Evolutionary conservation across 371 early-diverging fungal genomes (phyloP).

Genomic region (Mucor velutinosus): DNA sequence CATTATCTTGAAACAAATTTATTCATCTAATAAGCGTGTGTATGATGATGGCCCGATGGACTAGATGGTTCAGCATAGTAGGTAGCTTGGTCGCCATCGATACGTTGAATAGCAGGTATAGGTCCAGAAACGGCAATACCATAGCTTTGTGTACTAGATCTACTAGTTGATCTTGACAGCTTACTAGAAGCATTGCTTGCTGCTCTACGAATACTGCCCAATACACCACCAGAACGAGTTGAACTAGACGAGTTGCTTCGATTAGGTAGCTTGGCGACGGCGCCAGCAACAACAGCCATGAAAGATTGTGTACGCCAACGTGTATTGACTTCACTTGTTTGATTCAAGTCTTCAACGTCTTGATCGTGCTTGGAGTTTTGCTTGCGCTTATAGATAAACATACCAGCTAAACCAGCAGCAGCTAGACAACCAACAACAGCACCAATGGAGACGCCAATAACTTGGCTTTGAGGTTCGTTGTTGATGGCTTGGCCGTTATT

Average conservation of each 20-base stretch:
- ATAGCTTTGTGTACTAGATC: constrained; percentile 28
- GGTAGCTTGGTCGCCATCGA: constrained; percentile 24
- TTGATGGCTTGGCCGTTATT: constrained; percentile 15
- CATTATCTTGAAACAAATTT: background rate
- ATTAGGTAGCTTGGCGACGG: constrained; percentile 38
- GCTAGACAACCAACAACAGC: constrained; percentile 41
- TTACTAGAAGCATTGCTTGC: constrained; percentile 32
- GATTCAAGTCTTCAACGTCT: constrained; percentile 20
- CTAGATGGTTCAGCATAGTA: constrained; percentile 15
- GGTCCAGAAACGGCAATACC: constrained; percentile 32
- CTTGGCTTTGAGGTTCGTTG: constrained; percentile 25
- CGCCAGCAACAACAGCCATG: constrained; percentile 42
- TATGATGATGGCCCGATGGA: constrained; percentile 11
- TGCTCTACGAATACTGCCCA: constrained; percentile 33
- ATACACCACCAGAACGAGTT: constrained; percentile 16
- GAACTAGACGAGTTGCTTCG: constrained; percentile 20
- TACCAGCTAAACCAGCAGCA: constrained; percentile 45
- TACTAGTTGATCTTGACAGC: constrained; percentile 13
- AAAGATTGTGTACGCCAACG: constrained; percentile 42
- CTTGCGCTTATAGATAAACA: constrained; percentile 35
- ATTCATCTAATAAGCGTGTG: constrained; percentile 26
- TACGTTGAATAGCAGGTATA: constrained; percentile 27
- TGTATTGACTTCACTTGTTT: constrained; percentile 28
- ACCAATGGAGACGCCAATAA: constrained; percentile 39
- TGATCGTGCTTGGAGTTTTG: constrained; percentile 23